Evolutionary conservation across 768 basidiomycete genomes (phyloP).

Genomic region (Gymnopilus junonius): DNA sequence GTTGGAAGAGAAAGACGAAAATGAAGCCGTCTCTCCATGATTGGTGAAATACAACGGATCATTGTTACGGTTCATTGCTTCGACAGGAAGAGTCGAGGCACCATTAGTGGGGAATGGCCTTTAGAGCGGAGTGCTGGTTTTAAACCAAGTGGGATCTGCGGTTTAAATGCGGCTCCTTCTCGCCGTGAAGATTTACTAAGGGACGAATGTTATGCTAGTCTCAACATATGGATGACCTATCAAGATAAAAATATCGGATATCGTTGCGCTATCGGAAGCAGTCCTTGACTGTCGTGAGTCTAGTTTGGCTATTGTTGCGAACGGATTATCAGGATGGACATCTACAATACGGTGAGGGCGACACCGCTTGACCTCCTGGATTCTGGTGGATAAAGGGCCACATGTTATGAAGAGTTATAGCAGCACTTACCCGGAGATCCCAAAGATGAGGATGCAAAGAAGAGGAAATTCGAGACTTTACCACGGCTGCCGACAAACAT

Average conservation of each 20-base stretch:
- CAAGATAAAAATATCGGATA: not conserved
- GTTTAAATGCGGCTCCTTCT: conserved; percentile 1
- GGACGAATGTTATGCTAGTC: not conserved
- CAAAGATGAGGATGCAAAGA: not conserved
- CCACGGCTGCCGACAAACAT: not conserved
- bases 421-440: not conserved
- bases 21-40: not conserved
- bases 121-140: conserved; percentile 13
- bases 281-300: conserved; percentile 14
- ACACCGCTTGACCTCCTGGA: not conserved
- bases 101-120: not conserved
- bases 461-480: not conserved
- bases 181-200: not conserved
- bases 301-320: not conserved
- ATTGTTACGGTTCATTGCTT: conserved; percentile 8
- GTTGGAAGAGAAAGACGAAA: not conserved
- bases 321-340: not conserved
- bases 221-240: not conserved
- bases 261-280: conserved; percentile 1
- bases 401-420: not conserved
- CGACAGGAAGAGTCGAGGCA: conserved; percentile 8
- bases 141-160: conserved; percentile 4
- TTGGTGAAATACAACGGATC: conserved; percentile 15
- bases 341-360: not conserved
- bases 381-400: not conserved